Evolutionary conservation across 2,329 filamentous ascomycete genomes (phyloP), one percentile per base, ranked within the genome.

Genomic region (Arachnomyces sp.): DNA sequence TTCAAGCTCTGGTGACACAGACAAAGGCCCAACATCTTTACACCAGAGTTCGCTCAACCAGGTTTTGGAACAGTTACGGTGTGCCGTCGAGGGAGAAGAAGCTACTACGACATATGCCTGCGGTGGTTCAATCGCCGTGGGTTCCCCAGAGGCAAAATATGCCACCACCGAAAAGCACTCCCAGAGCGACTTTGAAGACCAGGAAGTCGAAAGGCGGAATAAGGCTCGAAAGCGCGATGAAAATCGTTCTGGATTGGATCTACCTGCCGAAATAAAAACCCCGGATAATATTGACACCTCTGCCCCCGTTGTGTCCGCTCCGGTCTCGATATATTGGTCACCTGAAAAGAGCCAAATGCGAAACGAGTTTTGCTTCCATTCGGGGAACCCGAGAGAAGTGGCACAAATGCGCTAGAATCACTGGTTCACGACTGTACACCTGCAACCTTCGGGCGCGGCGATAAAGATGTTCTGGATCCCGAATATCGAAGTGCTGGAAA

Each of bases 401-500:
- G 36, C 29, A 32, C n/a, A n/a, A n/a, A 21, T 6, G 21, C 36
- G 12, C 11, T 39, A 47, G n/a, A 37, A 46, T 2, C 41, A 48
- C 48, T 71, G 1, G 45, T 65, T 0, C 31, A 45, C 1, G 56
- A 61, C 16, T 65, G 60, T 42, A 42, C 51, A 31, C 70, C 71
- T 0, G 75, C 74, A 0, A 70, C 65, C 1, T 77, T 77, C 47
- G 74, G 74, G 0, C 46, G 49, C 4, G 60, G 60, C 0, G 59
- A 62, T 2, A 28, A 72, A 43, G 64, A 75, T 41, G 61, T 78
- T 0, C 52, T 69, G 2, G 74, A 80, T 42, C 67, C 73, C 40
- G 53, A 55, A 0, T 77, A 78, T 42, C 67, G 76, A n/a, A 73
- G 71, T 43, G 76, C 75, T 1, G 53, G 55, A 1, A 72, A 75